Evolutionary conservation across 768 basidiomycete species (phyloP), one percentile per base, ranked within the genome.

Genomic region (Trametes cinnabarina): DNA sequence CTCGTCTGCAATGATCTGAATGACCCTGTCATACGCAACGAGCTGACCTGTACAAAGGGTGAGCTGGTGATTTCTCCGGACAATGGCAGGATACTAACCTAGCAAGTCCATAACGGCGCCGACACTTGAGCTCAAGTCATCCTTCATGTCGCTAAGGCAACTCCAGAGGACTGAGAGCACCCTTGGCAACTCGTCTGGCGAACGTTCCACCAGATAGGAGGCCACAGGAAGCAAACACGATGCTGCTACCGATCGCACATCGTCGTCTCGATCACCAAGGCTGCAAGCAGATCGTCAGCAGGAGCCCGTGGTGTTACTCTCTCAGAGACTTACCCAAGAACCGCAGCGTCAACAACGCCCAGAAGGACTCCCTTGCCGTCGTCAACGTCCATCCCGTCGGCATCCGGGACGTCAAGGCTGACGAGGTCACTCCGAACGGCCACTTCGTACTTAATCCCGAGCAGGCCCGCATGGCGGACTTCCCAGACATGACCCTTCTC

Each of bases 361-460:
- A 80, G 77, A 46, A 99, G 73, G 19, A 97, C 77, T 17, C 79
- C 76, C 58, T 72, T 77, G 17, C 85, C 87, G 5, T 69, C 71
- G 56, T 74, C 69, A n/a, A 69, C 49, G 15, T 66, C 61, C 46
- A 50, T 59, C 7, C 55, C 52, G 32, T 53, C 39, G 3, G 57
- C 62, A 35, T 65, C 53, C 3, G 58, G 42, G 5, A 56, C 64
- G 7, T 74, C 68, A 23, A 70, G 73, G 15, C 83, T 82, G 56
- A 98, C 86, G 22, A 98, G 74, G 69, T 97, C 94, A 52, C 80
- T 84, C 62, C 94, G 78, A 17, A 98, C 97, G 14, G 96, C 97
- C 35, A 98, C 94, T 71, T 98, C 92, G 70, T 98, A 98, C 77
- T 98, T 98, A 71, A 99, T 86, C 1, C 97, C 97, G 9, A 98